A percentile compares a stretch with the other conserved stretches of the same genome.
Evolutionary conservation across 768 basidiomycete species (phyloP).

Genomic region (Tricholoma terreum): DNA sequence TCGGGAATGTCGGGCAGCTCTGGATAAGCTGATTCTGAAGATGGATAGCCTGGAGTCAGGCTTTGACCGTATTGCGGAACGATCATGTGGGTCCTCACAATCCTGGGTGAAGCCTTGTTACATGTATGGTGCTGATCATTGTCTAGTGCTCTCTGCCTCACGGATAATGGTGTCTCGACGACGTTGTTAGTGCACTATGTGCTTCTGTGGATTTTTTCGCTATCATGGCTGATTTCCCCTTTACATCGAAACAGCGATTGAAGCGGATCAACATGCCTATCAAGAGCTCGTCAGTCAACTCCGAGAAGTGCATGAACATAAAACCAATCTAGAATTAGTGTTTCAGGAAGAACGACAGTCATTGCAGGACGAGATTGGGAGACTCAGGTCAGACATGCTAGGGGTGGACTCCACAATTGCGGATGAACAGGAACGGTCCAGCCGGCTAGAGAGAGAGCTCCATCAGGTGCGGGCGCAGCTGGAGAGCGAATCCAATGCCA

Average conservation of each 20-base stretch:
- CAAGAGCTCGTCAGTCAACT: slow-evolving; percentile 72
- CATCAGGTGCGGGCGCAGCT: slow-evolving; percentile 58
- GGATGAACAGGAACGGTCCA: slow-evolving; percentile 50
- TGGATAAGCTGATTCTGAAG: slow-evolving; percentile 69
- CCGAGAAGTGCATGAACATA: slow-evolving; percentile 53
- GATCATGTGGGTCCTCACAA: slow-evolving; percentile 57
- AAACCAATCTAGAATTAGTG: slow-evolving; percentile 50
- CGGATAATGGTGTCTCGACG: slow-evolving; percentile 64
- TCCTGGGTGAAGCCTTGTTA: neutral
- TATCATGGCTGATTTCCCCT: slow-evolving; percentile 7
- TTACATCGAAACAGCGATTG: slow-evolving; percentile 45
- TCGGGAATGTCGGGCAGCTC: slow-evolving; percentile 51
- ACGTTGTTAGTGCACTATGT: slow-evolving; percentile 52
- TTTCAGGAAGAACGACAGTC: slow-evolving; percentile 57
- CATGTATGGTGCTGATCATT: slow-evolving; percentile 1
- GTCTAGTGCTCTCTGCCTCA: slow-evolving; percentile 72
- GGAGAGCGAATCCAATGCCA: slow-evolving; percentile 59
- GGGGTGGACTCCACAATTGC: slow-evolving; percentile 35
- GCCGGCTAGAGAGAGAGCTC: slow-evolving; percentile 62
- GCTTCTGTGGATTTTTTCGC: slow-evolving; percentile 1
- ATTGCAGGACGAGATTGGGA: slow-evolving; percentile 55
- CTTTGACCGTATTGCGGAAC: slow-evolving; percentile 85
- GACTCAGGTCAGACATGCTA: slow-evolving; percentile 44
- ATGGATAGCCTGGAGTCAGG: slow-evolving; percentile 80
- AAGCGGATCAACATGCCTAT: slow-evolving; percentile 73